phyloP scores from a whole-genome alignment of 192 early-diverging fungal genomes.

The Dissophora globulifera region DNA sequence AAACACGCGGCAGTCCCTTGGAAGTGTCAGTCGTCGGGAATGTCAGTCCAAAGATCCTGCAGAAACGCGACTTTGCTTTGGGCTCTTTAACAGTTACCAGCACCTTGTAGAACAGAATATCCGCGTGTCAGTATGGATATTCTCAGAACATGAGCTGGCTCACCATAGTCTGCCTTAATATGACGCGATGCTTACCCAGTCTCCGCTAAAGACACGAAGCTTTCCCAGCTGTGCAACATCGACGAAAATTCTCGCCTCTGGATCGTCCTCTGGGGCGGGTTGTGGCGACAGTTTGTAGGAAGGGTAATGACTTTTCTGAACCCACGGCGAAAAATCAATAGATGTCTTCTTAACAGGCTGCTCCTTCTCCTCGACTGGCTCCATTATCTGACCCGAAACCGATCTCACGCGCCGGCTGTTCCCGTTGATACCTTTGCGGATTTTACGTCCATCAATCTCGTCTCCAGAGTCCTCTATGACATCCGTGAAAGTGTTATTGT shows the following conservation, averaged over 20 bases:
- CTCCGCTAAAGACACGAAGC: constrained; percentile 68
- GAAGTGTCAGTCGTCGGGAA: constrained; percentile 1
- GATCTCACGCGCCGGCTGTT: constrained; percentile 21
- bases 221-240: constrained; percentile 59
- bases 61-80: constrained; percentile 21
- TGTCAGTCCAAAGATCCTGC: constrained; percentile 45
- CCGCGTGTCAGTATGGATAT: too few relatives aligned
- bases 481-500: constrained; percentile 48
- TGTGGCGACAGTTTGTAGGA: constrained; percentile 53
- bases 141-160: too few relatives aligned
- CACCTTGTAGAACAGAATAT: constrained; percentile 3
- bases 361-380: constrained; percentile 9
- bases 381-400: constrained; percentile 6
- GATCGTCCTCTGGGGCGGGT: constrained; percentile 66
- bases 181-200: constrained; percentile 58
- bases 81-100: constrained; percentile 27
- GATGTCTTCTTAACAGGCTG: constrained; percentile 16
- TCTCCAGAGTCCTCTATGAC: constrained; percentile 48
- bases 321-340: constrained; percentile 45
- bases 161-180: too few relatives aligned
- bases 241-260: constrained; percentile 62
- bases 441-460: constrained; percentile 50
- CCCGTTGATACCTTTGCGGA: constrained; percentile 26
- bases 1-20: constrained; percentile 46
- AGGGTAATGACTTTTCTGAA: constrained; percentile 51